phyloP scores from a whole-genome alignment of 768 basidiomycete genomes.

The Clitopilus passeckerianus region DNA sequence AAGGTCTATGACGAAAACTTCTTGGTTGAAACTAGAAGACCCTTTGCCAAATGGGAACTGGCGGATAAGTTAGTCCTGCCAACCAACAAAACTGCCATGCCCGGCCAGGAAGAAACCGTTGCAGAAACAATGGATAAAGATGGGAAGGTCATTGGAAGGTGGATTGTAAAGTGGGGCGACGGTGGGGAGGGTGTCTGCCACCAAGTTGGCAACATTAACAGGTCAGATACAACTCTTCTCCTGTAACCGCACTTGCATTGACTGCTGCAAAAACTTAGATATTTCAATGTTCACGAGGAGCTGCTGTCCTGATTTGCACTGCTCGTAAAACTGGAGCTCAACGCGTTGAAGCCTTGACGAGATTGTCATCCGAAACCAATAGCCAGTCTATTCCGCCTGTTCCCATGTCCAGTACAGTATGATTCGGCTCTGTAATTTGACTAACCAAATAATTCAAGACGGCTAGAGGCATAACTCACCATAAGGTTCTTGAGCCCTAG shows the following conservation, averaged over 20 bases:
- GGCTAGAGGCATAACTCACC: neutral
- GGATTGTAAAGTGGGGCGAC: constrained; percentile 75
- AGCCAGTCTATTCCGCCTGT: too few relatives aligned
- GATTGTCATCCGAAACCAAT: too few relatives aligned
- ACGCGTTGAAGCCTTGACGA: neutral
- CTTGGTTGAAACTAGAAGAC: constrained; percentile 57
- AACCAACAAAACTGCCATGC: constrained; percentile 24
- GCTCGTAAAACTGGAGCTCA: neutral
- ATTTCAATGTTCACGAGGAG: constrained; percentile 47
- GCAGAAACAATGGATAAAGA: constrained; percentile 65
- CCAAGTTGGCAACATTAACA: constrained; percentile 55
- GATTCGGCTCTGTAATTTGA: constrained; percentile 1
- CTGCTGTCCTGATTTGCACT: constrained; percentile 19
- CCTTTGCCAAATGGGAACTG: constrained; percentile 82
- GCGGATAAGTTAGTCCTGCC: constrained; percentile 48
- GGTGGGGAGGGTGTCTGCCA: constrained; percentile 60
- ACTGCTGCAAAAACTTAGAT: constrained; percentile 15
- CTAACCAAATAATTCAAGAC: neutral
- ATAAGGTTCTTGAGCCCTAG: too few relatives aligned
- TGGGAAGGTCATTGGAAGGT: constrained; percentile 63
- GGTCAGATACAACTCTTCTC: constrained; percentile 39
- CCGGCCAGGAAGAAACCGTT: constrained; percentile 68
- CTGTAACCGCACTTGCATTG: neutral
- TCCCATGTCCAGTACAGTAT: too few relatives aligned
- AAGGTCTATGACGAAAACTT: constrained; percentile 72